Evolutionary conservation across 75 land plant genomes (phyloP), one percentile per base, ranked within the genome.

Genomic region (Ceratopteris richardii): DNA sequence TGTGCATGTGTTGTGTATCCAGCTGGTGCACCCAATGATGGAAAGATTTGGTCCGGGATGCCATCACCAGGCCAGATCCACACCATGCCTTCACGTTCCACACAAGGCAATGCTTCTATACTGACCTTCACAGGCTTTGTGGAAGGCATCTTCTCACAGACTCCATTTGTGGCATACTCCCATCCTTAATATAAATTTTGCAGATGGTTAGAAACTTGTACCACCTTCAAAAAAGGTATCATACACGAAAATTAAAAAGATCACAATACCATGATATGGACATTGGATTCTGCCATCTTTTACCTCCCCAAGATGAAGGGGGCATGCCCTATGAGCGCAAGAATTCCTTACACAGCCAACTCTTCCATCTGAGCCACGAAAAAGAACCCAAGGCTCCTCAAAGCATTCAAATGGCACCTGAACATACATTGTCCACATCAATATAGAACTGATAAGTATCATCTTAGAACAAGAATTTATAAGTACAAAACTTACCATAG

Each of bases 21-120:
- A 12, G 77, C 43, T 29, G 98, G 98, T 65, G 98, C 96, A 31
- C 56, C 57, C 61, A 93, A 67, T 26, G 75, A 76, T 23, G 98
- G 98, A 52, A 93, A 29, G 33, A 47, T 67, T 11, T 72, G 66
- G 19, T 75, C 50, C 26, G 98, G 98, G 43, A 82, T 77, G 43
- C 62, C 96, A 69, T 59, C 66, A 1, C 98, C 98, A 66, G 95
- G 98, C 98, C 98, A 93, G 33, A 89, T 76, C 98, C 98, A 93
- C 31, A 93, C 77, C 80, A 93, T 73, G 10, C 98, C 96, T 58
- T 93, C 98, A 43, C 85, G 73, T 65, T 88, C 96, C 33, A 85
- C 76, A 57, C 98, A 93, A 22, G 98, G 96, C 23, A 85, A 60
- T 21, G 96, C 77, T 20, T 63, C 67, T 37, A 93, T 79, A 36